Evolutionary conservation across 1,284 basidiomycete genomes (phyloP).

Genomic region (Ceratobasidium sp.): DNA sequence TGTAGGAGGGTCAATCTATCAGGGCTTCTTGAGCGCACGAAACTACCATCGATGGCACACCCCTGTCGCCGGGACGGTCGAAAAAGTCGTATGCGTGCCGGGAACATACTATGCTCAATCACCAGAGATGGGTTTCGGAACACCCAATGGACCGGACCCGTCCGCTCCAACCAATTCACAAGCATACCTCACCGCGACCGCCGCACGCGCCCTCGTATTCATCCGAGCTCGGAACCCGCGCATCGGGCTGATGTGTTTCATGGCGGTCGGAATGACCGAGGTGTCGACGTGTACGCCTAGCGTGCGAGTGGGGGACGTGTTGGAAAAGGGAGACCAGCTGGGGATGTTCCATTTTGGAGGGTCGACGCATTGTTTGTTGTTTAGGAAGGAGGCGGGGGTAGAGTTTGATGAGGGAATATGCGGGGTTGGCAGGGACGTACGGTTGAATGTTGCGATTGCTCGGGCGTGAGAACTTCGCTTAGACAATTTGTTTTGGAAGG

Average conservation of each 20-base stretch:
- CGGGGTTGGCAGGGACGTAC: not conserved
- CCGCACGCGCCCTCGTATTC: slow-evolving; percentile 66
- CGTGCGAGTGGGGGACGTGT: slow-evolving; percentile 55
- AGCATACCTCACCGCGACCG: slow-evolving; percentile 58
- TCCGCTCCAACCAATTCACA: slow-evolving; percentile 56
- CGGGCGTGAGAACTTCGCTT: not conserved
- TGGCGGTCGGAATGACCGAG: slow-evolving; percentile 69
- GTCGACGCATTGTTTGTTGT: slow-evolving; percentile 63
- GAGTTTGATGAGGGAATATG: not conserved
- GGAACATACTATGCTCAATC: slow-evolving; percentile 67
- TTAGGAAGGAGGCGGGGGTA: slow-evolving; percentile 52
- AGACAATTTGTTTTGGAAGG: not conserved
- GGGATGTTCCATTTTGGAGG: slow-evolving; percentile 70
- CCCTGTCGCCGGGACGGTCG: slow-evolving; percentile 65
- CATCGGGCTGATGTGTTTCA: slow-evolving; percentile 68
- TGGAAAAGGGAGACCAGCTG: slow-evolving; percentile 65
- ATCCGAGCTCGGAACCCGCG: slow-evolving; percentile 66
- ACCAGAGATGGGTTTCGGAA: slow-evolving; percentile 47
- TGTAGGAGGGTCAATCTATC: slow-evolving; percentile 67
- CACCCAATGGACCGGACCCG: slow-evolving; percentile 53
- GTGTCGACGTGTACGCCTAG: slow-evolving; percentile 65
- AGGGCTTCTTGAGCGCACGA: slow-evolving; percentile 65
- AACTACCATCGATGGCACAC: slow-evolving; percentile 70
- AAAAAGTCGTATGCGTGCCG: slow-evolving; percentile 60
- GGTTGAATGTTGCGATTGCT: slow-evolving; percentile 5